Conservation (phyloP, 2,329 filamentous ascomycete genomes). For the Hypoxylon sp. region DNA sequence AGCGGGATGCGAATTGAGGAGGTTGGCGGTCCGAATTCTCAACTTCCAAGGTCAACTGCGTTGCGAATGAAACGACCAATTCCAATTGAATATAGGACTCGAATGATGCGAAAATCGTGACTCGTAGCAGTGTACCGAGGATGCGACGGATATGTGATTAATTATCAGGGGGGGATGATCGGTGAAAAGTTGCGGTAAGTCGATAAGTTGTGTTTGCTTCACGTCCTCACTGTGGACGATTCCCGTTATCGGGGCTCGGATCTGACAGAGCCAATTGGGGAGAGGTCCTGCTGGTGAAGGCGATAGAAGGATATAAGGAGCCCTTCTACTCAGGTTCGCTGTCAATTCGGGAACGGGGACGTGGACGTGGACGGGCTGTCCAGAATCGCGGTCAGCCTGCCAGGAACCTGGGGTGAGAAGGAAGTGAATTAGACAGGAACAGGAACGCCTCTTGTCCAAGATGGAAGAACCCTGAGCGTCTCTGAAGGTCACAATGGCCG, state of each 20-base stretch:
- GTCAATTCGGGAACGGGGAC: background rate
- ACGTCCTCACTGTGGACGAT: slow-evolving; percentile 13
- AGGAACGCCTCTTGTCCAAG: slow-evolving; percentile 30
- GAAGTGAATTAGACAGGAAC: background rate
- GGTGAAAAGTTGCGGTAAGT: slow-evolving; percentile 43
- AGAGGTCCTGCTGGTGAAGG: slow-evolving; percentile 4
- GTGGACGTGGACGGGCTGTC: slow-evolving; percentile 11
- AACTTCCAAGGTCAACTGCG: slow-evolving; percentile 10
- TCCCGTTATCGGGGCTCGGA: slow-evolving; percentile 27
- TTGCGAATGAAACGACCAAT: slow-evolving; percentile 13
- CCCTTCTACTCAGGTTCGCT: background rate
- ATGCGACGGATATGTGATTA: slow-evolving; percentile 16
- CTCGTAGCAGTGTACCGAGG: slow-evolving; percentile 30
- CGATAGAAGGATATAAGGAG: slow-evolving; percentile 11
- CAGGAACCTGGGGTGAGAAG: background rate
- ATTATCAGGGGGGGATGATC: slow-evolving; percentile 20
- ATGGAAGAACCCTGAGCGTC: slow-evolving; percentile 38
- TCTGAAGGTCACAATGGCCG: slow-evolving; percentile 10
- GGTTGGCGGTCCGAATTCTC: background rate
- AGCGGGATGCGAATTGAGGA: slow-evolving; percentile 3
- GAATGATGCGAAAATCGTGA: slow-evolving; percentile 19
- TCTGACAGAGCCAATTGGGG: slow-evolving; percentile 18
- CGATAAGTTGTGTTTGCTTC: slow-evolving; percentile 23
- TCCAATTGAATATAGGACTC: slow-evolving; percentile 16
- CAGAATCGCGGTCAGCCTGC: background rate